Evolutionary conservation across 1,139 yeast genomes (phyloP).

Genomic region (Candida pseudoviswanathii): DNA sequence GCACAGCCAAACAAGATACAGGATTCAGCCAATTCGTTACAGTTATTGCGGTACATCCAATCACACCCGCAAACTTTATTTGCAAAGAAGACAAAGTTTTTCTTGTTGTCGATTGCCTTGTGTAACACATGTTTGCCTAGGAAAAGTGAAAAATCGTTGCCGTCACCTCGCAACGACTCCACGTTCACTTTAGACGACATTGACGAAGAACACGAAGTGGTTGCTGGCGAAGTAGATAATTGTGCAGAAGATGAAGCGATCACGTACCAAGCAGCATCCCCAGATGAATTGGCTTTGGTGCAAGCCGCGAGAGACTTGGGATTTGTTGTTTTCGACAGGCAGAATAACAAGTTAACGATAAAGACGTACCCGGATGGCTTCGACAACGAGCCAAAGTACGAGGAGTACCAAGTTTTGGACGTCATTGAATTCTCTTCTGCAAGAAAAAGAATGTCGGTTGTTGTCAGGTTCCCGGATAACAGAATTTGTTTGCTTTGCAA

Average conservation of each 20-base stretch:
- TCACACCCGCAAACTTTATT: slow-evolving; percentile 68
- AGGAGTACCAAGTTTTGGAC: slow-evolving; percentile 73
- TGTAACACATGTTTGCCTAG: slow-evolving; percentile 90
- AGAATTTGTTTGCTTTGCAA: slow-evolving; percentile 80
- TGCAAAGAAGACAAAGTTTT: slow-evolving; percentile 74
- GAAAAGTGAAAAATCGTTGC: slow-evolving; percentile 17
- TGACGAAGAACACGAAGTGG: slow-evolving; percentile 7
- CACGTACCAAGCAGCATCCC: slow-evolving; percentile 90
- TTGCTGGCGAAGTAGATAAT: slow-evolving; percentile 9
- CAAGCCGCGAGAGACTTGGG: slow-evolving; percentile 96
- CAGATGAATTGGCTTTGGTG: slow-evolving; percentile 92
- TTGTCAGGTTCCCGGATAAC: slow-evolving; percentile 79
- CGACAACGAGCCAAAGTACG: slow-evolving; percentile 61
- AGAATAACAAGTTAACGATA: slow-evolving; percentile 58
- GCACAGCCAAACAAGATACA: slow-evolving; percentile 40
- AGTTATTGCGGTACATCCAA: slow-evolving; percentile 70
- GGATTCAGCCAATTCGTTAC: slow-evolving; percentile 40
- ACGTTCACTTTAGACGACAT: slow-evolving; percentile 19
- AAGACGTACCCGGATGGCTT: slow-evolving; percentile 86
- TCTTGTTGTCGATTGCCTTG: slow-evolving; percentile 76
- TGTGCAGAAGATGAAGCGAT: slow-evolving; percentile 48
- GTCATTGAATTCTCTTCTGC: slow-evolving; percentile 83
- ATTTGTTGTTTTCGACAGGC: slow-evolving; percentile 72
- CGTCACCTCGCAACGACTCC: slow-evolving; percentile 9
- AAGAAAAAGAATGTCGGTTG: slow-evolving; percentile 93